Conservation (phyloP, 352 stramenopile genomes). For the Pythium plurisporium region DNA sequence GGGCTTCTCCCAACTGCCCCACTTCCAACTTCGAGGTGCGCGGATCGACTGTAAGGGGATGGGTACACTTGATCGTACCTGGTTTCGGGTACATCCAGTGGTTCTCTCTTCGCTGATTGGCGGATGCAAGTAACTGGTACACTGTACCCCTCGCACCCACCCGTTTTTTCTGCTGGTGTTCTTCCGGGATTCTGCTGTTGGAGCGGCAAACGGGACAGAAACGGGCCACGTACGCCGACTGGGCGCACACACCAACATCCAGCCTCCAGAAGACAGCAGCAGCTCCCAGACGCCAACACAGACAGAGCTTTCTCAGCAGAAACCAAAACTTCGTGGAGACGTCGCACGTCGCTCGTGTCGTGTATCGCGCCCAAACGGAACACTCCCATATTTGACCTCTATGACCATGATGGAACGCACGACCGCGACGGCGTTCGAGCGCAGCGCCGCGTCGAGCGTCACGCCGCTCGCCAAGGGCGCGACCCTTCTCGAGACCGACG, state of each 20-base stretch:
- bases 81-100: neutral
- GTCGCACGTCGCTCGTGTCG: constrained; percentile 5
- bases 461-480: neutral
- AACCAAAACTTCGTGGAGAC: constrained; percentile 18
- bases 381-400: neutral
- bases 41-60: constrained; percentile 2
- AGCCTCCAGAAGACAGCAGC: constrained; percentile 1
- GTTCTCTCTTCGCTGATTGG: neutral
- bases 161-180: constrained; percentile 24
- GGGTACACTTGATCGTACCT: constrained; percentile 12
- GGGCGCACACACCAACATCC: constrained; percentile 7
- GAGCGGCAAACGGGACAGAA: neutral
- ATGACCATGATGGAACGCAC: constrained; percentile 19
- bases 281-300: constrained; percentile 14
- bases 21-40: constrained; percentile 11
- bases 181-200: constrained; percentile 16
- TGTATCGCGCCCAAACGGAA: constrained; percentile 1
- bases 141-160: constrained; percentile 1
- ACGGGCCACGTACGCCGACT: constrained; percentile 12
- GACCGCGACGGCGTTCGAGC: constrained; percentile 13
- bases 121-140: constrained; percentile 2
- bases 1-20: too few relatives aligned
- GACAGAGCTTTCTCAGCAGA: constrained; percentile 11
- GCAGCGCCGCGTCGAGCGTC: neutral
- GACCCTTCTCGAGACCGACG: constrained; percentile 14